Evolutionary conservation across 148 eudicot species (phyloP), one percentile per base, ranked within the genome.

Genomic region (Amaranthus hypochondriacus): DNA sequence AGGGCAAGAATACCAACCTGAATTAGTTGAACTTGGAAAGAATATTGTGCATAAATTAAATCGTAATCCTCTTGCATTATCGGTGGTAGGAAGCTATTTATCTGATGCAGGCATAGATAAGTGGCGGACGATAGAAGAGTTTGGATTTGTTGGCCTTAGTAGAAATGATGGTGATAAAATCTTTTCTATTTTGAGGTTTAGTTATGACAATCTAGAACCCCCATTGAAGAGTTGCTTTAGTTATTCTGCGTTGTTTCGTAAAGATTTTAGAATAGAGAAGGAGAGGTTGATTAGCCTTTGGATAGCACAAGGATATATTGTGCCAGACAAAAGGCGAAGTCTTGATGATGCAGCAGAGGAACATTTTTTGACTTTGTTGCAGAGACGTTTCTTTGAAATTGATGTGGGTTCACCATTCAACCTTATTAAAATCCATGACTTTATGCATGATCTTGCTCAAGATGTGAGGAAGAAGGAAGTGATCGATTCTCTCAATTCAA

Each of bases 321-420:
- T 42, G 10, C n/a, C 8, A 12, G 43, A 14, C n/a, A 48, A 39
- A 62, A 47, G 11, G 43, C 75, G 75, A 51, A 73, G 14, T 4
- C 8, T 72, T 5, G 79, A 75, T 14, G 83, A 52, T 21, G 65
- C 12, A 1, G 79, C 70, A 5, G 65, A 75, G 13, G 69, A 62
- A 7, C 68, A 59, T 56, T 61, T 80, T 44, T n/a, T 18, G 1
- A 76, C 57, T n/a, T 61, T 80, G 58, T 2, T 72, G 0, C 47
- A 57, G 9, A 76, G 79, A 56, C 72, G 78, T 11, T 76, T 80
- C 8, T 66, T 80, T 18, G 73, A 76, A 14, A 76, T 62, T 48
- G 53, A 68, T 5, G 5, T 55, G 48, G 47, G 2, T 18, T 48
- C 48, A 46, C 2, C 4, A n/a, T 28, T 10, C 48, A 50, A 55